A percentile compares a stretch with the other conserved stretches of the same genome.
Conservation (phyloP, 1,139 yeast species). For the Pichia sp. region DNA sequence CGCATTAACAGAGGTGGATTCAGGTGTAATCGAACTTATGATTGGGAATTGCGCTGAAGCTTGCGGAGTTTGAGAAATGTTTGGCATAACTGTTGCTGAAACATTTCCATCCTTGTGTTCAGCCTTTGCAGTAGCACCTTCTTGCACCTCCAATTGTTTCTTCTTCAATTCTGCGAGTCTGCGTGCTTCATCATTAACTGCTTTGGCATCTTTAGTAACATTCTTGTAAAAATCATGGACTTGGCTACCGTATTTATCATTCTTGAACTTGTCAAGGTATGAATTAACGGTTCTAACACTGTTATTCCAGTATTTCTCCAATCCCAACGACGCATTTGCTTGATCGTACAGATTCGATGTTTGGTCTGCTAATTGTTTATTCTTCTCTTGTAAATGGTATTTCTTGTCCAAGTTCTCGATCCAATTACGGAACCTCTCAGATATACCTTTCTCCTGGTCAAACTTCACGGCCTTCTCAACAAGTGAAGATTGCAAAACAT, state of each 20-base stretch:
- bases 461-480: conserved; percentile 52
- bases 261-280: conserved; percentile 40
- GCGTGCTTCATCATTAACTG: conserved; percentile 67
- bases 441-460: conserved; percentile 59
- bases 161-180: conserved; percentile 55
- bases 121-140: conserved; percentile 2
- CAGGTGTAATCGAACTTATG: conserved; percentile 17
- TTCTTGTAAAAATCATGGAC: conserved; percentile 46
- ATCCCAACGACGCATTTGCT: conserved; percentile 35
- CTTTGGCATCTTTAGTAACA: conserved; percentile 49
- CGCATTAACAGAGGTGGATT: conserved; percentile 19
- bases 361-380: conserved; percentile 30
- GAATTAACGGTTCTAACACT: conserved; percentile 34
- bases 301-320: conserved; percentile 30
- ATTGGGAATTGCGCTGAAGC: conserved; percentile 15
- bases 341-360: conserved; percentile 11
- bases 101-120: conserved; percentile 1
- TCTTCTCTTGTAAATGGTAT: conserved; percentile 51
- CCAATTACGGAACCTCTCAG: conserved; percentile 49
- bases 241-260: conserved; percentile 39
- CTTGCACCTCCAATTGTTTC: conserved; percentile 20
- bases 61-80: conserved; percentile 18
- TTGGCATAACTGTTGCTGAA: conserved; percentile 15
- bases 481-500: conserved; percentile 55
- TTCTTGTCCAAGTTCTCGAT: conserved; percentile 49